A percentile compares a stretch with the other conserved stretches of the same genome.
These are phyloP conservation scores for Collariella sp. DNA, from an alignment of 495 filamentous ascomycete genomes.

Conservation along the genomic window DNA sequence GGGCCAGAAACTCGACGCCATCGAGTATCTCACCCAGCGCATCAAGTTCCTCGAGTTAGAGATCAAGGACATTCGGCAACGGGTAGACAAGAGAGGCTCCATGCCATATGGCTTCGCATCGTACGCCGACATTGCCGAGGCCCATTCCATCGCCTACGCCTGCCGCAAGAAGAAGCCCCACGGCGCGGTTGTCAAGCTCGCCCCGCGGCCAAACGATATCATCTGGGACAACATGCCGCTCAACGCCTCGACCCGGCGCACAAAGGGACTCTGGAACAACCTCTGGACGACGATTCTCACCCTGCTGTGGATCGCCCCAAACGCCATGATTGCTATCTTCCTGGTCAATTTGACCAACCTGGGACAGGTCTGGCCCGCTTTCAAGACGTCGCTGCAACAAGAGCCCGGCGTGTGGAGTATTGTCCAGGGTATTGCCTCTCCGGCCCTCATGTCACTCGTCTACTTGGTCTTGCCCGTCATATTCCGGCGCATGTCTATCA, in stretches of 20 bases:
- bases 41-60: slow-evolving; percentile 75
- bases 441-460: slow-evolving; percentile 78
- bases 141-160: slow-evolving; percentile 78
- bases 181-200: slow-evolving; percentile 68
- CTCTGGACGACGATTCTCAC: slow-evolving; percentile 78
- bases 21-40: slow-evolving; percentile 81
- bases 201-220: slow-evolving; percentile 81
- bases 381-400: slow-evolving; percentile 51
- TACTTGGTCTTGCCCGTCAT: slow-evolving; percentile 85
- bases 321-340: slow-evolving; percentile 91
- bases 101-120: slow-evolving; percentile 93
- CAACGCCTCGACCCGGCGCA: slow-evolving; percentile 53
- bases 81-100: slow-evolving; percentile 75
- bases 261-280: slow-evolving; percentile 67
- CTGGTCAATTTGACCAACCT: slow-evolving; percentile 75
- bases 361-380: slow-evolving; percentile 69
- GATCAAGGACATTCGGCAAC: slow-evolving; percentile 71
- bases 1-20: slow-evolving; percentile 78
- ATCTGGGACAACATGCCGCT: slow-evolving; percentile 92
- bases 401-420: slow-evolving; percentile 68
- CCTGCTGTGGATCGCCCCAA: slow-evolving; percentile 84
- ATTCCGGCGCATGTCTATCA: slow-evolving; percentile 73
- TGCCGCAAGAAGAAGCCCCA: slow-evolving; percentile 71
- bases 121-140: slow-evolving; percentile 77
- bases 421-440: slow-evolving; percentile 90